Evolutionary conservation across 768 basidiomycete genomes (phyloP).

Genomic region (Boletus sensibilis): DNA sequence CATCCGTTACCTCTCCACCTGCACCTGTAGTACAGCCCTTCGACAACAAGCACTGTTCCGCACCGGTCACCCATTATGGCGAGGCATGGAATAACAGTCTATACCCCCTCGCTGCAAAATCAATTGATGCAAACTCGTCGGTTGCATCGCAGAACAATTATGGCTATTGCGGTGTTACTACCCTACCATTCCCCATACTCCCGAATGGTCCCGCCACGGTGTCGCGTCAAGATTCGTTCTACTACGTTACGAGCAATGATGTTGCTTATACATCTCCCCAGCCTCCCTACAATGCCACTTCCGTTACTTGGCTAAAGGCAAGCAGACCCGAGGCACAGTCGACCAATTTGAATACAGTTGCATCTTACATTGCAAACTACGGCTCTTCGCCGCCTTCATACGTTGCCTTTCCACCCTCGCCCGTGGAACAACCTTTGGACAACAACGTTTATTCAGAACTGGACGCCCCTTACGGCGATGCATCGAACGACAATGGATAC

Average conservation of each 20-base stretch:
- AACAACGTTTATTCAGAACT: background rate
- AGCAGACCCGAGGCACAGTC: background rate
- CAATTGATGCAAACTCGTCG: background rate
- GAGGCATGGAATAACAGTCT: background rate
- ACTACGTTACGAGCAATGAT: background rate
- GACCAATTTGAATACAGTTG: background rate
- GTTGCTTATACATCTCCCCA: too few species aligned
- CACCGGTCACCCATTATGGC: background rate
- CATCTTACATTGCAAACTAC: background rate
- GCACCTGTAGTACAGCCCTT: background rate
- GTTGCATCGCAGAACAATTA: background rate
- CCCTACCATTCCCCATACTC: background rate
- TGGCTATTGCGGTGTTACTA: background rate
- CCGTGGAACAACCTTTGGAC: background rate
- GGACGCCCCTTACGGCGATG: too few species aligned
- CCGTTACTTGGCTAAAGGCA: background rate
- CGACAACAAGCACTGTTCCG: background rate
- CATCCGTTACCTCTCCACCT: background rate
- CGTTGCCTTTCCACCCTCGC: background rate
- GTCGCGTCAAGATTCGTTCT: background rate
- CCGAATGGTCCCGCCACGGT: background rate
- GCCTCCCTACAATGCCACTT: background rate
- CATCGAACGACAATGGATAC: background rate
- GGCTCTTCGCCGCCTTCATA: background rate
- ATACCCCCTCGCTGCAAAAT: background rate